Base-by-base conservation (phyloP, 257 asterid genomes). In the Hygrophila difformis region DNA sequence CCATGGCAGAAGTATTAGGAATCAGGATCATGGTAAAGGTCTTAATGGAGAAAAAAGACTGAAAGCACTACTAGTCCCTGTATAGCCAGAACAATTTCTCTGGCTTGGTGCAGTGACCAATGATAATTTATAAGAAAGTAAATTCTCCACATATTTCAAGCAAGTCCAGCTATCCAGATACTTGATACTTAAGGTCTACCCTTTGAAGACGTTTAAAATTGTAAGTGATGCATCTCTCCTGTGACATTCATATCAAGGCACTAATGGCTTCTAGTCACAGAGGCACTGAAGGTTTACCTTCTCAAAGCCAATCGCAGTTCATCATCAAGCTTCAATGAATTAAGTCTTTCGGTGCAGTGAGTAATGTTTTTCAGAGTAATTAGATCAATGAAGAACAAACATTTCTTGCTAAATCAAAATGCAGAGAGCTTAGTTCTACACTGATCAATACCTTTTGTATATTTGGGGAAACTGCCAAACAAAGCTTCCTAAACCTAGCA, bases 1-100 rank as follows among this genome's bases (percentile, higher is more conserved):
- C 59, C 66, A 61, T 1, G 28, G 19, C 16, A 29, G 19, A 38
- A 48, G 15, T 26, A n/a, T n/a, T n/a, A 39, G 49, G 6, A 5
- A 55, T 56, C 55, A 44, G 49, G 34, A 37, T 9, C 28, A 16
- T 20, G 7, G 18, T 21, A 3, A 44, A n/a, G 15, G 8, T 1
- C 21, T 29, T 34, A 17, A 23, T 35, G 1, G 22, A 20, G n/a
- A 43, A 21, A 18, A 1, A 50, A 53, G 51, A 53, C 23, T 16
- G 26, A n/a, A 41, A 2, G 10, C 4, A 18, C 12, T n/a, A n/a
- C n/a, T n/a, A n/a, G n/a, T n/a, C n/a, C n/a, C n/a, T n/a, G n/a
- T n/a, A n/a, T n/a, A n/a, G n/a, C n/a, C n/a, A n/a, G n/a, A n/a
- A n/a, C n/a, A n/a, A n/a, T n/a, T n/a, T n/a, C n/a, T n/a, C n/a